phyloP scores from a whole-genome alignment of 2,329 filamentous ascomycete species.

The Metarhizium anisopliae region DNA sequence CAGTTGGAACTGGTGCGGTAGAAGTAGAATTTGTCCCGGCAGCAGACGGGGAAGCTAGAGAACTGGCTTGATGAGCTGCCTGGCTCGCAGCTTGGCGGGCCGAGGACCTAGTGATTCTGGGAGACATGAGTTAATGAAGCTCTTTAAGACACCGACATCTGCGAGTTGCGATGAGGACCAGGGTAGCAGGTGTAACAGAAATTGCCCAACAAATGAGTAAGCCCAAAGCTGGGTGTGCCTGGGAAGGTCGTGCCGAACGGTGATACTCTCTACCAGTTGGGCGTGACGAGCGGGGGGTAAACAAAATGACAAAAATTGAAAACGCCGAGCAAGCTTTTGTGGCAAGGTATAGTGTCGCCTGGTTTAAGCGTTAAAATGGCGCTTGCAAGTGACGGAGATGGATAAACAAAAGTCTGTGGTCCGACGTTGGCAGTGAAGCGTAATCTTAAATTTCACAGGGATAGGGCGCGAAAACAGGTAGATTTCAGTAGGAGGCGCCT shows the following conservation, averaged over 20 bases:
- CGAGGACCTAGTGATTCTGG: conserved; percentile 92
- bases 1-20: conserved; percentile 23
- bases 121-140: conserved; percentile 67
- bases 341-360: not conserved
- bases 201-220: not conserved
- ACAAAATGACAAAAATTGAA: not conserved
- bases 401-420: not conserved
- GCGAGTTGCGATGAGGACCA: conserved; percentile 17
- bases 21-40: conserved; percentile 5
- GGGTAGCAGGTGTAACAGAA: conserved; percentile 12
- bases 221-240: not conserved
- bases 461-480: not conserved
- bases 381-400: not conserved
- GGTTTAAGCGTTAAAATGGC: not conserved
- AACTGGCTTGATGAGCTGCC: conserved; percentile 36
- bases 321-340: not conserved
- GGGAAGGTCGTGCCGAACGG: not conserved
- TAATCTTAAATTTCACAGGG: not conserved
- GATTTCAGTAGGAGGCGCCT: not conserved
- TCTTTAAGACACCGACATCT: conserved; percentile 10
- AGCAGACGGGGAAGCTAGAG: conserved; percentile 28
- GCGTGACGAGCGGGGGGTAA: not conserved
- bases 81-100: conserved; percentile 75
- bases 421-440: not conserved
- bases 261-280: not conserved